Evolutionary conservation across 2,329 filamentous ascomycete genomes (phyloP).

Genomic region (Penicillium sclerotiorum): DNA sequence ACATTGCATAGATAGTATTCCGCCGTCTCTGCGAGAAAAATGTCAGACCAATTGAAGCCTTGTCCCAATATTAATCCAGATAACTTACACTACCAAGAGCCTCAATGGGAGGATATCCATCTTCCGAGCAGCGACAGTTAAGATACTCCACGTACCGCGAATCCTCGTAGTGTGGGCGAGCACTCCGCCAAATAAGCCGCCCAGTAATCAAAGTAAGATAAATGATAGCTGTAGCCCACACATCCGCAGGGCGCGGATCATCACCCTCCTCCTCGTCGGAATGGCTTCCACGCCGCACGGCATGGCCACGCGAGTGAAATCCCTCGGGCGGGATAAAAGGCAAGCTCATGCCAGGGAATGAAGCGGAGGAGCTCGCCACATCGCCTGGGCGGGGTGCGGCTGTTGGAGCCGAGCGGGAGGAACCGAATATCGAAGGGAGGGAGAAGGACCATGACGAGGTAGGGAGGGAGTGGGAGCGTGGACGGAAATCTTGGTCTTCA

Average conservation of each 20-base stretch:
- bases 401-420: neutral
- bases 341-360: conserved; percentile 16
- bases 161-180: conserved; percentile 28
- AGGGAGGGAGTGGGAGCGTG: conserved; percentile 8
- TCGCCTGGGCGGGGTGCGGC: neutral
- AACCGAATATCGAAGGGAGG: conserved; percentile 12
- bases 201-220: conserved; percentile 32
- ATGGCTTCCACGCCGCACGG: neutral
- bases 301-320: conserved; percentile 4
- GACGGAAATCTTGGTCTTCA: no score
- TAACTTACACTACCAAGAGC: conserved; percentile 24
- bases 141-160: conserved; percentile 28
- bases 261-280: neutral
- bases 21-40: conserved; percentile 20
- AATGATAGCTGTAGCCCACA: conserved; percentile 35
- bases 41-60: neutral
- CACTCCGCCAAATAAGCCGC: conserved; percentile 29
- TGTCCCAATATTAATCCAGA: neutral
- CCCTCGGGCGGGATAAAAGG: conserved; percentile 24
- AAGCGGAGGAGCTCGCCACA: conserved; percentile 7
- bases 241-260: conserved; percentile 24
- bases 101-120: conserved; percentile 32
- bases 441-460: conserved; percentile 13
- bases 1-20: conserved; percentile 34
- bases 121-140: conserved; percentile 12